Evolutionary conservation across 495 filamentous ascomycete species (phyloP).

Genomic region (Lophium mytilinum): DNA sequence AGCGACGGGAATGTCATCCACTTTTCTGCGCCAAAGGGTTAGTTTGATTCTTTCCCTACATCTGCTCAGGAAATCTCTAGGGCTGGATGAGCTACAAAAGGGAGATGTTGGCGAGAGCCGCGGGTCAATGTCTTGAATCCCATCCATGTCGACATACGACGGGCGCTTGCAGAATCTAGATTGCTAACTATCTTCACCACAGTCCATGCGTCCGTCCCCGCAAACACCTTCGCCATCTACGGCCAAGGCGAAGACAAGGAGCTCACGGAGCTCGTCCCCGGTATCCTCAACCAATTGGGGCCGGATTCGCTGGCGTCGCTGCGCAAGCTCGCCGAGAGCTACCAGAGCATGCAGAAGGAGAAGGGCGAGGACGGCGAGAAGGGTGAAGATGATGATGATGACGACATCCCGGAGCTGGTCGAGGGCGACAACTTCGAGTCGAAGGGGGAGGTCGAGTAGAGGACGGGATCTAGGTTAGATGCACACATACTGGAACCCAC

Average conservation of each 20-base stretch:
- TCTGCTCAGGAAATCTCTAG: neutral
- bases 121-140: too few species aligned
- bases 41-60: constrained; percentile 25
- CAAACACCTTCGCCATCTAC: constrained; percentile 99
- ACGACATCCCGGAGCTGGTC: constrained; percentile 92
- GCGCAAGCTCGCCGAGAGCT: constrained; percentile 96
- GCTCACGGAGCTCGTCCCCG: constrained; percentile 96
- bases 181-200: constrained; percentile 1
- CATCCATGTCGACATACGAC: neutral
- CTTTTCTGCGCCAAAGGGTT: constrained; percentile 94
- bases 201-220: constrained; percentile 94
- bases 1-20: constrained; percentile 99
- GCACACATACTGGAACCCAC: too few species aligned
- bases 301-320: constrained; percentile 96
- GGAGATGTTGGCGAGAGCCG: neutral
- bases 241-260: constrained; percentile 98
- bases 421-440: constrained; percentile 95
- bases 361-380: constrained; percentile 59
- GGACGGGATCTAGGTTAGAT: neutral
- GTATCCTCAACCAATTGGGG: constrained; percentile 98
- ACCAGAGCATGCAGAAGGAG: constrained; percentile 98
- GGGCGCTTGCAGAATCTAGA: too few species aligned
- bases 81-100: too few species aligned
- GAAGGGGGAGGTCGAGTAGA: constrained; percentile 68
- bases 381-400: constrained; percentile 72